A percentile compares a stretch with the other conserved stretches of the same genome.
These are phyloP conservation scores for Jacaranda copaia DNA, from an alignment of 257 asterid species.

Conservation along the genomic window DNA sequence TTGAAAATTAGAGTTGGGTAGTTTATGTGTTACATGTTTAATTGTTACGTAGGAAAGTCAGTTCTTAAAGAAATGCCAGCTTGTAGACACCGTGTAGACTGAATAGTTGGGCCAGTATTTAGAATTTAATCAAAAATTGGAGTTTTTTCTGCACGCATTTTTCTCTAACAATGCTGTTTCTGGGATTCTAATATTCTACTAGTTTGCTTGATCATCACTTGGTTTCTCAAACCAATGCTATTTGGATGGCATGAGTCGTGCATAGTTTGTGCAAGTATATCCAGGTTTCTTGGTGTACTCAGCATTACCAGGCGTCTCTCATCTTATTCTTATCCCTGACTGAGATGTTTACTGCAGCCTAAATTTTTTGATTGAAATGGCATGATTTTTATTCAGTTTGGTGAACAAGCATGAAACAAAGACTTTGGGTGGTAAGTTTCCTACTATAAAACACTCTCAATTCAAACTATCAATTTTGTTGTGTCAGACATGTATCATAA, in stretches of 20 bases:
- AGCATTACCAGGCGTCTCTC: not conserved
- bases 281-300: not conserved
- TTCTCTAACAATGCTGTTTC: constrained; percentile 3
- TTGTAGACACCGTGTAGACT: not conserved
- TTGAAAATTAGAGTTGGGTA: constrained; percentile 1
- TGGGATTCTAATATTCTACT: not conserved
- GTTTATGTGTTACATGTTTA: not conserved
- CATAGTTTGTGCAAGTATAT: not conserved
- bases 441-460: not conserved
- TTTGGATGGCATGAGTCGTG: not conserved
- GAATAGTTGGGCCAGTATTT: not conserved
- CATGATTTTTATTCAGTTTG: not conserved
- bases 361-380: not conserved
- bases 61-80: not conserved
- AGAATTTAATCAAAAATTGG: not conserved
- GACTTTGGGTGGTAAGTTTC: not conserved
- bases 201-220: not conserved
- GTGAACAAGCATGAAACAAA: not conserved
- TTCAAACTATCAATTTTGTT: no score
- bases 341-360: not conserved
- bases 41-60: not conserved
- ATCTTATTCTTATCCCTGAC: not conserved
- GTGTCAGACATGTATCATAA: no score
- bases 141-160: not conserved
- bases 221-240: not conserved